Evolutionary conservation across 2,329 filamentous ascomycete genomes (phyloP), one percentile per base, ranked within the genome.

Genomic region (Penicillium sp.): DNA sequence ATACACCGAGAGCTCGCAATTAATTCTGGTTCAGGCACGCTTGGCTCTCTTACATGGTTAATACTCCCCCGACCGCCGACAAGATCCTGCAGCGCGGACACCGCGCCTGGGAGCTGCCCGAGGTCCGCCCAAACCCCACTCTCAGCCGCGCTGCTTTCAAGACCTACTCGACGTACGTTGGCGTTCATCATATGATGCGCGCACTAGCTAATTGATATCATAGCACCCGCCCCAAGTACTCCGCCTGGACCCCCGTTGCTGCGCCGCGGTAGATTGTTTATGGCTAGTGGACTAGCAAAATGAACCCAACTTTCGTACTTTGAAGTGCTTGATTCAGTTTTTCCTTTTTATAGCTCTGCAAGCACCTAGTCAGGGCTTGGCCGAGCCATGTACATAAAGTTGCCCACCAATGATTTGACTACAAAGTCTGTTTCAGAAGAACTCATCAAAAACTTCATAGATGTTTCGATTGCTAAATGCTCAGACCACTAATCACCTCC

Each of bases 41-140:
- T 24, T 98, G 93, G 93, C 89, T 98, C 60, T 89, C 89, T 57
- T 97, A 98, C 74, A 76, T 84, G 73, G 84, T 95, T 62, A 89
- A 97, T 71, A 86, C 87, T 71, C 83, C 91, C 29, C 93, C 93
- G 1, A 80, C 77, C 29, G 72, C 85, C 63, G 93, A 98, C 68
- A 74, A 83, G 42, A 69, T 93, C 52, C 65, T 94, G 54, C 79
- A 82, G 61, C 74, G 82, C 42, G 77, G 81, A 57, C 70, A 82
- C 38, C 80, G 89, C 52, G 69, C 76, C 29, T 97, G 90, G 86
- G 89, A 95, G 68, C 77, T 83, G 49, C 76, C 77, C 46, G 78
- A 85, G 62, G 80, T 91, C 63, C 75, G 83, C 52, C 84, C 86
- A 54, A 93, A 88, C 69, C 74, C 82, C 60, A 96, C 93, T 23